phyloP scores from a whole-genome alignment of 257 asterid genomes.

The Voacanga thouarsii region DNA sequence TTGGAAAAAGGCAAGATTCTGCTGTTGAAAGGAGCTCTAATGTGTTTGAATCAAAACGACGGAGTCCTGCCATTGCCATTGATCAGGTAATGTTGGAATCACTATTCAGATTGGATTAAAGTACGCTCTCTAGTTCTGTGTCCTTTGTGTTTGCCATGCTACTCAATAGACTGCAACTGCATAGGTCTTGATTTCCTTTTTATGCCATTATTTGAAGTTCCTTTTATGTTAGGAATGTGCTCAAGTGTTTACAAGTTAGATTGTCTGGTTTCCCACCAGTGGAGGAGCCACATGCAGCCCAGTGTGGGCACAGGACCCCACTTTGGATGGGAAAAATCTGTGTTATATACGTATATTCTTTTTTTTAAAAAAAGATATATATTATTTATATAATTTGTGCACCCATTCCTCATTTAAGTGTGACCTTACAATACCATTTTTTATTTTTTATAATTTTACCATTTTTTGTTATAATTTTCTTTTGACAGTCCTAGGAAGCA shows the following conservation, averaged over 20 bases:
- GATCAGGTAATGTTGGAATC: conserved; percentile 50
- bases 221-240: not conserved
- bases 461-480: no score
- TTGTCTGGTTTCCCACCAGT: not conserved
- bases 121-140: not conserved
- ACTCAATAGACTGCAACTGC: not conserved
- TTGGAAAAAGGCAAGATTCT: conserved; percentile 67
- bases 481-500: no score
- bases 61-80: conserved; percentile 41
- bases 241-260: not conserved
- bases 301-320: no score
- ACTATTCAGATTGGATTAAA: conserved; percentile 2
- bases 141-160: not conserved
- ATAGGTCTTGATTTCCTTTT: not conserved
- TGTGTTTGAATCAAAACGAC: conserved; percentile 58
- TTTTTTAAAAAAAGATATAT: no score
- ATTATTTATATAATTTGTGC: no score
- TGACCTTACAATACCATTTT: no score
- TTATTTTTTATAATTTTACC: no score
- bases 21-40: conserved; percentile 57
- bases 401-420: no score
- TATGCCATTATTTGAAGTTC: not conserved
- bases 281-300: no score
- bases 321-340: no score
- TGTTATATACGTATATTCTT: no score